Base-by-base conservation (phyloP, 495 filamentous ascomycete species). In the Xylaria intraflava region DNA sequence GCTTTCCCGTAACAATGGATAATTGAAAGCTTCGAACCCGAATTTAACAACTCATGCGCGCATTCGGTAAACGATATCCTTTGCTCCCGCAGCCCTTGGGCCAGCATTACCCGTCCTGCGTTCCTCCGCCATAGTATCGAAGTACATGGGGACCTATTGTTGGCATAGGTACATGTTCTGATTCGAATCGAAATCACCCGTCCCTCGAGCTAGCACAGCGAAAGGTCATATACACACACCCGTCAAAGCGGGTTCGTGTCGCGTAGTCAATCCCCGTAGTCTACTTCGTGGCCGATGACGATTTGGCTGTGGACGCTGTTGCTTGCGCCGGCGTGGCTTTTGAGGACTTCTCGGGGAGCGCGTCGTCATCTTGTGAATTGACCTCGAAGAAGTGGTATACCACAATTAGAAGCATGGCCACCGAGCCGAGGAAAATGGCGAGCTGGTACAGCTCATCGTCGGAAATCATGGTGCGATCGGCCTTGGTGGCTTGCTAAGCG, bases 341-440 rank as follows among this genome's bases (percentile, higher is more conserved):
- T 16, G 53, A 27, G 12, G 56, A 49, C 44, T 66, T 66, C 45
- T 62, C 47, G 31, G 56, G 44, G 36, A 58, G 48, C 14, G 56
- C 42, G 36, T 51, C 42, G 10, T 58, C 59, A 23, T 88, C 82
- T 55, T 77, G 72, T 30, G 90, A 83, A 68, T 98, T 98, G 76
- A 96, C 83, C 65, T 96, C 91, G 61, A 99, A 85, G 77, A 94
- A 97, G 73, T 96, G 90, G 78, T 97, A 97, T 17, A 96, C 72
- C 40, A 97, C 83, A 43, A 95, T 96, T 58, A 99, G 81, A 49
- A 96, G 81, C 90, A 96, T 93, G 61, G 93, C 82, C 29, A 84
- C 78, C 38, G 83, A 90, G 72, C 94, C 93, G 51, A 97, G 87
- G 71, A 96, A 92, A 66, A 95, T 84, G 70, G 93, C 91, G 20